Base-by-base conservation (phyloP, 106 monocot species). In the Dactylorhiza incarnata region DNA sequence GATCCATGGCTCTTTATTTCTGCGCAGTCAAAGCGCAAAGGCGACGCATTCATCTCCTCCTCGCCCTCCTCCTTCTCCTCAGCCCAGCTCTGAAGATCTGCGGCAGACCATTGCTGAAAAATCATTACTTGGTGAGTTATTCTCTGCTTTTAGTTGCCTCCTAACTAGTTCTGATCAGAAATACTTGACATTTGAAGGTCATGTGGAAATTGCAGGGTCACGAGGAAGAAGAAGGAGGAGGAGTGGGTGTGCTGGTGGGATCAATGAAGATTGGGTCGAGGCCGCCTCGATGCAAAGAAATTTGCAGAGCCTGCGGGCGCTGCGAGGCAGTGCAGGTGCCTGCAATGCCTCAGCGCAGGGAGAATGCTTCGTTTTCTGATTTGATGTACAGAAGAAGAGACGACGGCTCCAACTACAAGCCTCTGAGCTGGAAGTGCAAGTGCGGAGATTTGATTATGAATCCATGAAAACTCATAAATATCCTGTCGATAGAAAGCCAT, bases 351-450 rank as follows among this genome's bases (percentile, higher is more conserved):
- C 78, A 20, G 5, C 10, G 1, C 12, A 72, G 78, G 24, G 45
- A 16, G 51, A 54, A 25, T 2, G 53, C 22, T 45, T 4, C 46
- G 9, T 51, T 16, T 29, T 12, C 45, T 14, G 46, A 52, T 12
- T 55, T 17, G 15, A 9, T 73, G 22, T 16, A 61, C 29, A 71
- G 54, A 8, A 73, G 63, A 62, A 61, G 24, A 52, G 79, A 79
- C 26, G 72, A 73, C 53, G 63, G 73, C 16, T 73, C 79, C 45
- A 79, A 79, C 72, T 79, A 78, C 53, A 78, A 78, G 23, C 71
- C 72, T n/a, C 56, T 72, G 23, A 61, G 58, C 47, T 78, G 78
- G 78, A 78, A 78, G 48, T 78, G 78, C 78, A 78, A 78, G 58
- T 78, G 78, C 25, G 78, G 78, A 26, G 72, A 61, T 58, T 56